Percentiles rank a stretch among this genome's conserved stretches.
phyloP scores from a whole-genome alignment of 495 filamentous ascomycete genomes.

The Sphaerosporella brunnea region DNA sequence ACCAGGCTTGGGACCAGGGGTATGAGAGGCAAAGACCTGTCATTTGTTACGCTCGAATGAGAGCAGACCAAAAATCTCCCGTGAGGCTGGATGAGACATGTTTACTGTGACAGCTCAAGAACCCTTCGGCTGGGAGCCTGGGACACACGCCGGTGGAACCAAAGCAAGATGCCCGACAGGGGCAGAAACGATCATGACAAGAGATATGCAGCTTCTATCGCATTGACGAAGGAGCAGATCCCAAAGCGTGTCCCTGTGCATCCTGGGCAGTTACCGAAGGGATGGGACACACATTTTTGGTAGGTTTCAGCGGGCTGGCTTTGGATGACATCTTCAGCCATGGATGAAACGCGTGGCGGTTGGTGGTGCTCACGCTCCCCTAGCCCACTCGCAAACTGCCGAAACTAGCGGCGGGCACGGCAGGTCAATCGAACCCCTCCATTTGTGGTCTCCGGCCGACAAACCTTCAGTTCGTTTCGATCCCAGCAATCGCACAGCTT shows the following conservation, averaged over 20 bases:
- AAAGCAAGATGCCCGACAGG: not conserved
- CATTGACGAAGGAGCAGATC: not conserved
- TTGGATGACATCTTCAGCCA: not conserved
- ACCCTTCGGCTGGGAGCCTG: not conserved
- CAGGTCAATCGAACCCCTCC: not conserved
- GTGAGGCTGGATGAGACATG: not conserved
- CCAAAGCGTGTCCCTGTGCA: not conserved
- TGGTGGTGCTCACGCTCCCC: not conserved
- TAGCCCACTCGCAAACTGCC: not conserved
- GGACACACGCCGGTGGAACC: no score
- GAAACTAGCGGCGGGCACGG: not conserved
- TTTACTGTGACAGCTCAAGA: not conserved
- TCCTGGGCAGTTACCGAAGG: not conserved
- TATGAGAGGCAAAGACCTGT: not conserved
- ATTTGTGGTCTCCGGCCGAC: not conserved
- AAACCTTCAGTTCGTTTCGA: not conserved
- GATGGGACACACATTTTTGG: not conserved
- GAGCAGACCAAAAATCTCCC: not conserved
- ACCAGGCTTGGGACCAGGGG: not conserved
- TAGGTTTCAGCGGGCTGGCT: not conserved
- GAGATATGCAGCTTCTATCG: not conserved
- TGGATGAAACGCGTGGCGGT: not conserved
- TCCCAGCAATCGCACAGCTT: no score
- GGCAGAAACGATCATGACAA: not conserved
- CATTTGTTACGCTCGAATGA: not conserved